Evolutionary conservation across 306 rosid genomes (phyloP), one percentile per base, ranked within the genome.

Genomic region (Vigna unguiculata): DNA sequence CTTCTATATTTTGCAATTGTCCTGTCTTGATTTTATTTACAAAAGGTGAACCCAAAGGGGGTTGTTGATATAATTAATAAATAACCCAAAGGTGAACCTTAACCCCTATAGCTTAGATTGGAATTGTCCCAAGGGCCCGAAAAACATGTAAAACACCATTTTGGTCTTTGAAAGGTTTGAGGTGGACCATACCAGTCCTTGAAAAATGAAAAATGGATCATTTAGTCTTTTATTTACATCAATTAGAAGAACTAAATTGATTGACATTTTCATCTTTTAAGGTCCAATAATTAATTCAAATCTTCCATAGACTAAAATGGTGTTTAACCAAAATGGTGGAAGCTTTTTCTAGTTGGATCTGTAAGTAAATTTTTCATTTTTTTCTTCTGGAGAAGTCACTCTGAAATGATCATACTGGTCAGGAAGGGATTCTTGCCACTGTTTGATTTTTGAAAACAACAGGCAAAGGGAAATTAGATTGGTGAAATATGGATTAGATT

Each of bases 331-430:
- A 34, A 34, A 6, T 34, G 40, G 9, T 34, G 6, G 36, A 75
- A 47, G 16, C 16, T 67, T 69, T 70, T 20, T 13, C 6, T 52
- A 30, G 17, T 61, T 34, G 52, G 32, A 68, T 36, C 12, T 15
- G 69, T 32, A 17, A 15, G 20, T 36, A 48, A 52, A 20, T 38
- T 67, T 6, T n/a, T 51, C 49, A 14, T 43, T 41, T 67, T 10
- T 41, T 67, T 49, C 58, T 66, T 69, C 28, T 17, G 51, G 47
- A 61, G 21, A 30, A 16, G 10, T n/a, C 38, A 32, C 43, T 46
- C 38, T 63, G 53, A 71, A 36, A 69, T 11, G 24, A 30, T 71
- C 47, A 59, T 70, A 68, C 49, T 75, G 38, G 57, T 81, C 25
- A 51, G 32, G 43, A 76, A 70, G 55, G 67, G 73, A 40, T 69